phyloP scores from a whole-genome alignment of 495 filamentous ascomycete genomes.

The Neurospora sp. region DNA sequence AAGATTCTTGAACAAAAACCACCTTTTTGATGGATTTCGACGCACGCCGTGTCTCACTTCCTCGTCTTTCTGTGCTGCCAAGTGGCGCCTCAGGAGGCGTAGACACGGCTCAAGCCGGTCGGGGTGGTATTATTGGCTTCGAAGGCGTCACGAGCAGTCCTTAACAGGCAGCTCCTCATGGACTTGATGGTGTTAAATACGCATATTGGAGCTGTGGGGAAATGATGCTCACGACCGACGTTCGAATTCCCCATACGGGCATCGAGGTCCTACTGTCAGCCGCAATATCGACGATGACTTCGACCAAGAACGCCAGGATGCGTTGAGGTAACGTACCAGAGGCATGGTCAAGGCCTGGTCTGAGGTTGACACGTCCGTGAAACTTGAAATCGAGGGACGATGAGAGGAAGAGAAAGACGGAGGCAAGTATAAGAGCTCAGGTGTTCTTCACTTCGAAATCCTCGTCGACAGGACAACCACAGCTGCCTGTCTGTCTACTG shows the following conservation, averaged over 20 bases:
- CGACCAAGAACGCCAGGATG: neutral
- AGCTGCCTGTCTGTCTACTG: neutral
- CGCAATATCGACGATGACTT: constrained; percentile 5
- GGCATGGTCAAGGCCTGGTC: neutral
- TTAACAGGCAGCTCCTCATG: constrained; percentile 14
- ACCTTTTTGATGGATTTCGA: neutral
- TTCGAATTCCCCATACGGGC: constrained; percentile 9
- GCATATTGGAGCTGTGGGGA: constrained; percentile 8
- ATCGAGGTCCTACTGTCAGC: constrained; percentile 7
- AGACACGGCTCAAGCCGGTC: constrained; percentile 23
- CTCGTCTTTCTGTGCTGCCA: constrained; percentile 8
- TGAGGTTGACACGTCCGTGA: neutral
- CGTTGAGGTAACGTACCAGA: neutral
- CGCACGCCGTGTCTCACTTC: neutral
- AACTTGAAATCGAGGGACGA: neutral
- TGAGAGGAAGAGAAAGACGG: neutral
- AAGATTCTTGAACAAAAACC: neutral
- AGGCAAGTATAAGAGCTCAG: constrained; percentile 10
- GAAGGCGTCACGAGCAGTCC: constrained; percentile 13
- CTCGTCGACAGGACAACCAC: neutral
- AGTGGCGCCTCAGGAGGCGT: constrained; percentile 10
- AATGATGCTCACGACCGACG: constrained; percentile 14
- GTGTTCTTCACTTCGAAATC: neutral
- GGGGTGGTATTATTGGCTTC: constrained; percentile 14
- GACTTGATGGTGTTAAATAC: constrained; percentile 3